Base-by-base conservation (phyloP, 2,329 filamentous ascomycete species). In the Pseudocercospora cruenta region DNA sequence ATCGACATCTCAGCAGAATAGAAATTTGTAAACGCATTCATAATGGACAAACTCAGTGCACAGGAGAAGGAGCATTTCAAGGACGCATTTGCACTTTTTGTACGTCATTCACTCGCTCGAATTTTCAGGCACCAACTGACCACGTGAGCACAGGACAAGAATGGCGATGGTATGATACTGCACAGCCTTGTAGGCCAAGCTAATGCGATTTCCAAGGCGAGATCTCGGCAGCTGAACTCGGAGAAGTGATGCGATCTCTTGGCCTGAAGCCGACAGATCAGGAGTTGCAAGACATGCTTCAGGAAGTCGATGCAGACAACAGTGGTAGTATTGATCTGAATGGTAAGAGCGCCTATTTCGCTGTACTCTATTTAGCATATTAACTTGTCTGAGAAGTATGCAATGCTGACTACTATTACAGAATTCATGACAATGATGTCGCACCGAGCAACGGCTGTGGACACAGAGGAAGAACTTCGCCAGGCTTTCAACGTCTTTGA, bases 371-470 rank as follows among this genome's bases (percentile, higher is more conserved):
- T 2, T 16, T 4, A 36, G 12, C 33, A 36, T 36, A 3, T 39
- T 39, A 16, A 5, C 12, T n/a, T 39, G 36, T 43, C 39, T 19
- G 39, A 8, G 7, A 24, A 16, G 12, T 24, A 22, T 24, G 19
- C 45, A 36, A 39, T 51, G 26, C 45, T 53, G 26, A 60, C 21
- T 5, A 10, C 9, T 6, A 33, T 16, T 4, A 28, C 47, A 67
- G 67, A 69, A 58, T 69, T 69, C 58, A 53, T 69, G 58, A 60
- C 58, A 28, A 67, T 69, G 62, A 69, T 69, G 67, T 63, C 65
- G 6, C 62, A 65, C 31, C 63, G 64, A 26, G 58, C 63, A 8
- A 55, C 31, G 4, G 60, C 59, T 12, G 58, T 61, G 36, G 65
- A 69, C 55, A 67, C 65, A 14, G 67, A 69, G 51, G 65, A 67